Evolutionary conservation across 2,329 filamentous ascomycete genomes (phyloP).

Genomic region (Elsinoe australis): DNA sequence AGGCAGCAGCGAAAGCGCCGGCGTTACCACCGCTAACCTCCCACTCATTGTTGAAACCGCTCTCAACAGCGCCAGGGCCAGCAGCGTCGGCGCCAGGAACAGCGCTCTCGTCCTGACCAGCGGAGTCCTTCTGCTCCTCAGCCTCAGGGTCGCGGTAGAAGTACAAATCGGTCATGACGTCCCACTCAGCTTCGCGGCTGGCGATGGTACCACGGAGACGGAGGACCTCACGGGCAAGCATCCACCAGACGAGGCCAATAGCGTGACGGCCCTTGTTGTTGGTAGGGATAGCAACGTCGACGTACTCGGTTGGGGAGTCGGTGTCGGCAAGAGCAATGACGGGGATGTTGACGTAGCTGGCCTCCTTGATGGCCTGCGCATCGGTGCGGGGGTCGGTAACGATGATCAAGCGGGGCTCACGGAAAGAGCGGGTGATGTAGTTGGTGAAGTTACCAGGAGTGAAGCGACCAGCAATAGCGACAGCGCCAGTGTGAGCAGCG

Average conservation of each 20-base stretch:
- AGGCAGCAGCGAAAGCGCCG: slow-evolving; percentile 59
- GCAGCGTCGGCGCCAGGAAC: slow-evolving; percentile 76
- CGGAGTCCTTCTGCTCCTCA: slow-evolving; percentile 93
- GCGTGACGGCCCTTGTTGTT: slow-evolving; percentile 99
- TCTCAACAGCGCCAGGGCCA: slow-evolving; percentile 67
- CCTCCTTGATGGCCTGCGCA: slow-evolving; percentile 99
- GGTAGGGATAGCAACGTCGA: slow-evolving; percentile 98
- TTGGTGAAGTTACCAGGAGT: slow-evolving; percentile 99
- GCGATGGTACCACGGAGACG: slow-evolving; percentile 95
- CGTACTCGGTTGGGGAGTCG: slow-evolving; percentile 98
- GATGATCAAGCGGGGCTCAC: slow-evolving; percentile 98
- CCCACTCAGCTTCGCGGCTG: slow-evolving; percentile 94
- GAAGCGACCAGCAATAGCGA: slow-evolving; percentile 98
- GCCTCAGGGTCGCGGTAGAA: slow-evolving; percentile 99
- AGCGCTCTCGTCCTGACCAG: slow-evolving; percentile 78
- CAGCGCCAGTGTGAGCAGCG: slow-evolving; percentile 94
- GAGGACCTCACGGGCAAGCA: slow-evolving; percentile 98
- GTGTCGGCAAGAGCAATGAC: slow-evolving; percentile 99
- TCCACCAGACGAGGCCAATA: slow-evolving; percentile 98
- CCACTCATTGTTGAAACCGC: slow-evolving; percentile 78
- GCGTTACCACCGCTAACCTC: slow-evolving; percentile 62
- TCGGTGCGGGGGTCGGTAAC: slow-evolving; percentile 99
- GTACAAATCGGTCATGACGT: slow-evolving; percentile 99
- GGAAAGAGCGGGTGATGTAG: slow-evolving; percentile 99
- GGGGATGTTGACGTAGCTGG: slow-evolving; percentile 99